Evolutionary conservation across 352 stramenopile genomes (phyloP), one percentile per base, ranked within the genome.

Genomic region (Peronospora belbahrii): DNA sequence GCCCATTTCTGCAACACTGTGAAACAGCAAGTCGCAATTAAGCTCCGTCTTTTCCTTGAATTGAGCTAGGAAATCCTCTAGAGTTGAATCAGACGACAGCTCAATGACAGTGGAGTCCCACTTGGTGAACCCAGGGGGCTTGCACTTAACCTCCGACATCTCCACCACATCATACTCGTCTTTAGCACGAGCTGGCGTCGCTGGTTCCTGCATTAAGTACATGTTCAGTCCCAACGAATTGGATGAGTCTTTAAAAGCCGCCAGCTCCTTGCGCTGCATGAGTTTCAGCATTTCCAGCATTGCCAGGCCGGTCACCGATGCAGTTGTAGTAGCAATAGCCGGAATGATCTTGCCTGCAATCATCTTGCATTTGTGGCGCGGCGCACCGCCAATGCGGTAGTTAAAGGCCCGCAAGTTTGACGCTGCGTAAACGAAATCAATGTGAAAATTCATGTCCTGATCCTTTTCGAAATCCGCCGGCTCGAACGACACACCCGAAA

Each of bases 261-360:
- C 81, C 17, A 96, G 45, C 35, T 92, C 73, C 62, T 96, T 97
- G 17, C 68, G 69, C 62, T 95, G 83, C 14, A 97, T 46, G 23
- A 93, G 49, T 66, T 95, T 95, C 40, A 94, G 73, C 74, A 95
- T 76, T 57, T 94, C 73, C 3, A 93, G 52, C 59, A 99, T 96
- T 59, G 98, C 94, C 40, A 99, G 65, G 6, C 95, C 96, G 1
- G 96, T 97, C 38, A 98, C 96, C 40, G 98, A 98, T 13, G 97
- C 97, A 62, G 98, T 99, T 7, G 96, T 99, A n/a, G 96, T 99
- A 11, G 96, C 96, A 74, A 99, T 98, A 18, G 97, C 96, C 11
- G 96, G 96, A 54, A 99, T 98, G 56, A 99, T 99, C 67, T 99
- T 99, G 34, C 97, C 97, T 6, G 97, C 97, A 55, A 99, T 98